Evolutionary conservation across 163 green algal genomes (phyloP).

Genomic region (Prototheca cutis): DNA sequence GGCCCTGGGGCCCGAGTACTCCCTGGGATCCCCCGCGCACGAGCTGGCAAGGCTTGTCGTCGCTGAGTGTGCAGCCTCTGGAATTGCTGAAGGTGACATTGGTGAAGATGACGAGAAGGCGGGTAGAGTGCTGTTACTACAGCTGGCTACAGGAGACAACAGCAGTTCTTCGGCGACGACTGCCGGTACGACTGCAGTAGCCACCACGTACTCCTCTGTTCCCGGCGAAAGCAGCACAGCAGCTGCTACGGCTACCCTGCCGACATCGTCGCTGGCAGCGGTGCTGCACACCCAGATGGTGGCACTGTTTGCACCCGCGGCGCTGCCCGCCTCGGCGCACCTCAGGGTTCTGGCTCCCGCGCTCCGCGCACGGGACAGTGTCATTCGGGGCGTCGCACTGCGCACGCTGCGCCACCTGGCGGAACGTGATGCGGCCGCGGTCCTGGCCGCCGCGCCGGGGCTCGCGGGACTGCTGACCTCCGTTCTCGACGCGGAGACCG

Average conservation of each 20-base stretch:
- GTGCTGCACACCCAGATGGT: slow-evolving; percentile 90
- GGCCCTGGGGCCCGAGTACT: slow-evolving; percentile 78
- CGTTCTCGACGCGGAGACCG: slow-evolving; percentile 67
- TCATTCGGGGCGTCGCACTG: slow-evolving; percentile 61
- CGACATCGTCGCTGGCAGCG: slow-evolving; percentile 43
- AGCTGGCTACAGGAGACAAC: too few relatives aligned
- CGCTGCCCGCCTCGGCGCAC: slow-evolving; percentile 52
- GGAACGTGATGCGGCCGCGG: slow-evolving; percentile 24
- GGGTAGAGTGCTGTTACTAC: too few relatives aligned
- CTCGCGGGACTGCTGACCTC: slow-evolving; percentile 53
- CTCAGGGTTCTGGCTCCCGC: slow-evolving; percentile 44
- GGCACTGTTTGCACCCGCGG: slow-evolving; percentile 79
- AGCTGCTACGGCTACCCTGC: too few relatives aligned
- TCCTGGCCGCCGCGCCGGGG: slow-evolving; percentile 32
- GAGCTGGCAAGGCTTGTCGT: slow-evolving; percentile 49
- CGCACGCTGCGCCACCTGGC: slow-evolving; percentile 76
- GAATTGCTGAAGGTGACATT: too few relatives aligned
- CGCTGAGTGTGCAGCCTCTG: slow-evolving; percentile 15
- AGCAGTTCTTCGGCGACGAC: too few relatives aligned
- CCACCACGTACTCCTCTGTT: too few relatives aligned
- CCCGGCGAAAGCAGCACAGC: too few relatives aligned
- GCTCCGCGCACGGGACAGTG: slow-evolving; percentile 55
- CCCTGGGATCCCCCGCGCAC: slow-evolving; percentile 56
- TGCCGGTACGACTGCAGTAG: too few relatives aligned
- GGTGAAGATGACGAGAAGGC: too few relatives aligned